phyloP scores from a whole-genome alignment of 208 protist genomes.

The Trichomonas tenax region DNA sequence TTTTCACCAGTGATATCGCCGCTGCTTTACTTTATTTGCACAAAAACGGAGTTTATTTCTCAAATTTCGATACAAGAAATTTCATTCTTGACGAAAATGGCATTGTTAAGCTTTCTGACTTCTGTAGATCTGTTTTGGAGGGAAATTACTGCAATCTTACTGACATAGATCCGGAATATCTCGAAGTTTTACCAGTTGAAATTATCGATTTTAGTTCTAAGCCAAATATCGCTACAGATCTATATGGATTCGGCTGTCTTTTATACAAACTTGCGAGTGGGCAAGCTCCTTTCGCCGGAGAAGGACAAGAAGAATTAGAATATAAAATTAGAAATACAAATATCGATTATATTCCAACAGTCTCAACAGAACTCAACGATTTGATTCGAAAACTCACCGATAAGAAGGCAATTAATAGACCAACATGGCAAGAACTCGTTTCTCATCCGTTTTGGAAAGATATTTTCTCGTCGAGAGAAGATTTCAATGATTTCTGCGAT shows the following conservation, averaged over 20 bases:
- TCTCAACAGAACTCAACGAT: not conserved
- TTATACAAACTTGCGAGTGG: not conserved
- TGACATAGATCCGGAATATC: not conserved
- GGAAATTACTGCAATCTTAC: not conserved
- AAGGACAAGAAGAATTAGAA: not conserved
- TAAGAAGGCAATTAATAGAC: not conserved
- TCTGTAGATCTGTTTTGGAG: not conserved
- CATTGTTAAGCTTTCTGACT: not conserved
- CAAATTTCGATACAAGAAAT: not conserved
- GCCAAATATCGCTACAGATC: not conserved
- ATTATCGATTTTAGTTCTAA: not conserved
- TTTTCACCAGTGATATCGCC: not conserved
- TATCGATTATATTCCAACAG: not conserved
- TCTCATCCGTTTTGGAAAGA: not conserved
- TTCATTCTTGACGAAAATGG: slow-evolving; percentile 5
- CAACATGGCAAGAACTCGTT: not conserved
- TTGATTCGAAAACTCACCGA: not conserved
- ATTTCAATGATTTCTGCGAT: not conserved
- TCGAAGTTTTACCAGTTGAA: not conserved
- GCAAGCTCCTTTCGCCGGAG: not conserved
- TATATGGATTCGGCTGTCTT: not conserved
- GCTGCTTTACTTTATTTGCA: not conserved
- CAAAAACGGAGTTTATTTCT: not conserved
- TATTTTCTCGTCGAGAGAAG: not conserved
- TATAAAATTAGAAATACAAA: not conserved